Evolutionary conservation across 352 stramenopile species (phyloP).

Genomic region (Phytopythium mirpurense): DNA sequence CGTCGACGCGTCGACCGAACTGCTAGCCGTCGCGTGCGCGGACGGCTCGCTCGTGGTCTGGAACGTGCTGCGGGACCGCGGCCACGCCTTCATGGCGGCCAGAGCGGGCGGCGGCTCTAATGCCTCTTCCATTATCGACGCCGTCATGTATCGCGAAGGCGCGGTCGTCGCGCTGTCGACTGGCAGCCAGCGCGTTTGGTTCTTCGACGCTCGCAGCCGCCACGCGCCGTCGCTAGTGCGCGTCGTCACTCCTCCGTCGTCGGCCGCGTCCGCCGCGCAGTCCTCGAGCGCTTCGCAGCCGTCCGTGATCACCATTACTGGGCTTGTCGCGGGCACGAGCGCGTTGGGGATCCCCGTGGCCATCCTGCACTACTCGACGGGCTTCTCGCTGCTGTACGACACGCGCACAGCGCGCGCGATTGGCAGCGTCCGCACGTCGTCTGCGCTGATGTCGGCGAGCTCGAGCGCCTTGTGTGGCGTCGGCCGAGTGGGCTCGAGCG

Average conservation of each 20-base stretch:
- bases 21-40: conserved; percentile 34
- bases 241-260: conserved; percentile 17
- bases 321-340: conserved; percentile 11
- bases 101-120: not conserved
- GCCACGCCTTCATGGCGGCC: conserved; percentile 26
- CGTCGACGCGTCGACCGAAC: conserved; percentile 42
- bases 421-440: conserved; percentile 23
- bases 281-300: conserved; percentile 1
- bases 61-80: conserved; percentile 40
- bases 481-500: not conserved
- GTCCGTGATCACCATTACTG: conserved; percentile 11
- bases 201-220: conserved; percentile 36
- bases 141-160: conserved; percentile 17
- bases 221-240: conserved; percentile 21
- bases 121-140: conserved; percentile 2
- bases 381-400: conserved; percentile 41
- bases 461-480: conserved; percentile 7
- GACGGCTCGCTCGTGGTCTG: conserved; percentile 46
- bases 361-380: conserved; percentile 40
- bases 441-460: conserved; percentile 3
- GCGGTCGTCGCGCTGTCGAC: conserved; percentile 34
- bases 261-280: conserved; percentile 6
- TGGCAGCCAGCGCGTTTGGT: conserved; percentile 26
- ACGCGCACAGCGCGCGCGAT: conserved; percentile 34
- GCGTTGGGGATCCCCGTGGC: conserved; percentile 31